Evolutionary conservation across 192 early-diverging fungal genomes (phyloP), one percentile per base, ranked within the genome.

Genomic region (Coemansia sp.): DNA sequence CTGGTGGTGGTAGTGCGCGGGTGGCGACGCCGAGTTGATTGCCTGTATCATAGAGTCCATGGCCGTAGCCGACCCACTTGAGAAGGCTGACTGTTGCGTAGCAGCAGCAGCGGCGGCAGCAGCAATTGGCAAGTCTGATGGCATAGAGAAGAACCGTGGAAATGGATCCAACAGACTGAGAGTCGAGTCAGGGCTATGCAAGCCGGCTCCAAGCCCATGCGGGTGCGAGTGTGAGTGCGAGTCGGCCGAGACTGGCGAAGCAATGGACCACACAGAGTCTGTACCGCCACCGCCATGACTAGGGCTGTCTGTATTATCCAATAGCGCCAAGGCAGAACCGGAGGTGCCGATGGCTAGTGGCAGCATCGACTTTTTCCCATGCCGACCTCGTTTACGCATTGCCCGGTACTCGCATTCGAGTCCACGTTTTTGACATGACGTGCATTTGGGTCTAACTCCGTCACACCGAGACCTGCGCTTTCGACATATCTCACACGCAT

Each of bases 301-400:
- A 19, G 12, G 63, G 29, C 45, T 44, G 23, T n/a, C 42, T 17
- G 46, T 51, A 31, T 58, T 15, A n/a, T 51, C 55, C 29, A 31
- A 0, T 29, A 31, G 4, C 55, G 29, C 55, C 11, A 31, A 29
- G 0, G 55, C 12, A 14, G 55, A 58, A 5, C 14, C 29, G 6
- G 55, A 31, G 11, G 51, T 55, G 27, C 25, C 53, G 23, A 50
- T 62, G 10, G 61, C 59, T 5, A 21, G 32, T 11, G 41, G 59
- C 37, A 34, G 1, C 32, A 63, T 19, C 12, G 63, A 11, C 11
- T 57, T 60, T 63, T 82, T 82, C 25, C 80, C 80, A 41, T 82
- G 80, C 5, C 80, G 63, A 12, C 80, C 80, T 38, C 80, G 80
- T 60, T 82, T 82, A 62, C 80, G 75, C 80, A 82, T 82, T 39